Evolutionary conservation across 495 filamentous ascomycete genomes (phyloP).

Genomic region (Hyaloscypha hepaticicola): DNA sequence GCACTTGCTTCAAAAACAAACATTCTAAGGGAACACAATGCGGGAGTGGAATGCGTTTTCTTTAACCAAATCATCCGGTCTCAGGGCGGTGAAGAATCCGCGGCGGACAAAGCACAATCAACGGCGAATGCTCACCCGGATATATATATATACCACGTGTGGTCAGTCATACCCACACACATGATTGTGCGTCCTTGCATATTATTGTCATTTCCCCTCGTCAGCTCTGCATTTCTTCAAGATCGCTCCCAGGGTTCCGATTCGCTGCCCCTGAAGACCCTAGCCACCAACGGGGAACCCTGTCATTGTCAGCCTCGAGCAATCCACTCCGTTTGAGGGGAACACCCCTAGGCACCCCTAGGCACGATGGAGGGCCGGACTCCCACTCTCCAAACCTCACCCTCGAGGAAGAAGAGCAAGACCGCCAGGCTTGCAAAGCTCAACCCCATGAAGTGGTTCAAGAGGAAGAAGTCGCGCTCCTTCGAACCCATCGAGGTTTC

Average conservation of each 20-base stretch:
- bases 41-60: background rate
- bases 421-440: constrained; percentile 26
- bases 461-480: constrained; percentile 22
- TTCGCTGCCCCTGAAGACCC: constrained; percentile 14
- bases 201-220: constrained; percentile 3
- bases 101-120: background rate
- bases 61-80: background rate
- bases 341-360: background rate
- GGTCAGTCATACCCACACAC: background rate
- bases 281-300: constrained; percentile 17
- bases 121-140: background rate
- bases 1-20: too few species aligned
- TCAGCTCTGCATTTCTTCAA: constrained; percentile 1
- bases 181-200: background rate
- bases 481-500: background rate
- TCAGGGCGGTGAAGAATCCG: background rate
- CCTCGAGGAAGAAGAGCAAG: background rate
- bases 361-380: too few species aligned
- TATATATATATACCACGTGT: background rate
- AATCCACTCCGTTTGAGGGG: background rate
- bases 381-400: background rate
- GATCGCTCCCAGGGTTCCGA: background rate
- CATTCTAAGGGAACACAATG: background rate
- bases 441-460: constrained; percentile 31
- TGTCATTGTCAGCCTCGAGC: constrained; percentile 21